phyloP scores from a whole-genome alignment of 176 grass and related monocot genomes.

The Oropetium thomaeum region DNA sequence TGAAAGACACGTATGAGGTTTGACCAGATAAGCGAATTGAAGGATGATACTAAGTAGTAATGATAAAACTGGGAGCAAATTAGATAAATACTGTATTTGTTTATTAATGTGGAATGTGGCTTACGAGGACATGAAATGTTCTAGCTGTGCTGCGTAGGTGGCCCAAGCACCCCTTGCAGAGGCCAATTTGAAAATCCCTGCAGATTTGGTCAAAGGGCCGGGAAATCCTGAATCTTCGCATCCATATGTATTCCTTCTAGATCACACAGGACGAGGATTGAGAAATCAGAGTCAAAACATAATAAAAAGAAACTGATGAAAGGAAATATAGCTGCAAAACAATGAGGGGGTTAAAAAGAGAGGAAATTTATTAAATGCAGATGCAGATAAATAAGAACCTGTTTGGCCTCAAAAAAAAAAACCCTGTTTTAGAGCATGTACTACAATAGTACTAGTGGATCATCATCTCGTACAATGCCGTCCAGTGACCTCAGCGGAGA shows the following conservation, averaged over 20 bases:
- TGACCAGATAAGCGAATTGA: neutral
- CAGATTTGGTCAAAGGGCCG: neutral
- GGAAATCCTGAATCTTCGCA: neutral
- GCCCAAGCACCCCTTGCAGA: constrained; percentile 12
- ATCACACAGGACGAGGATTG: neutral
- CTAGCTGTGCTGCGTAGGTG: neutral
- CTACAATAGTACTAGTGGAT: too few species aligned
- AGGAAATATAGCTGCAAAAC: neutral
- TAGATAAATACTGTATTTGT: neutral
- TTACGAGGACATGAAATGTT: constrained; percentile 9
- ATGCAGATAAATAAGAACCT: neutral
- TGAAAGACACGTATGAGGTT: constrained; percentile 3
- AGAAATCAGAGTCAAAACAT: neutral
- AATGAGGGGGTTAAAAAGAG: neutral
- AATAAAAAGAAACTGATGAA: neutral
- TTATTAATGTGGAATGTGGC: neutral
- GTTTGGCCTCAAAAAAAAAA: too few species aligned
- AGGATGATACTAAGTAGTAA: neutral
- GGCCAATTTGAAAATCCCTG: constrained; percentile 25
- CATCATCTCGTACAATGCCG: too few species aligned
- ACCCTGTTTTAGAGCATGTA: neutral
- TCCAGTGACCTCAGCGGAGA: too few species aligned
- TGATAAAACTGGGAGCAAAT: neutral
- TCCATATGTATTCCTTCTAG: neutral
- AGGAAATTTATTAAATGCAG: neutral